Conservation (phyloP, 2,329 filamentous ascomycete species). For the Neopestalotiopsis sp. region DNA sequence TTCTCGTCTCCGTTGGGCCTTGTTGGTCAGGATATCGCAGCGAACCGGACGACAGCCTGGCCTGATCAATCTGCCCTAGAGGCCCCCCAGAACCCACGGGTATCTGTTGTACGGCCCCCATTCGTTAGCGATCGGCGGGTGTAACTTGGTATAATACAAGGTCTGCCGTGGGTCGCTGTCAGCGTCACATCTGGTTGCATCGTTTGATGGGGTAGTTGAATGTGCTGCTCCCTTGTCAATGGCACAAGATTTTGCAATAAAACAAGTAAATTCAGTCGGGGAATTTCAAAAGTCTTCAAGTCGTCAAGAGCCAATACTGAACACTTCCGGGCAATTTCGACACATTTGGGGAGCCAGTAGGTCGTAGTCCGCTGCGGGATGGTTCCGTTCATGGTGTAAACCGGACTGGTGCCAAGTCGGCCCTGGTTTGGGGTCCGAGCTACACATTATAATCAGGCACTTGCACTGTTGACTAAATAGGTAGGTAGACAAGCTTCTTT, state of each 20-base stretch:
- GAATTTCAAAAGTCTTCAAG: no score
- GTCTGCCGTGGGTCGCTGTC: neutral
- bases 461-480: neutral
- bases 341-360: neutral
- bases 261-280: no score
- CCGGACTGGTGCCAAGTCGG: neutral
- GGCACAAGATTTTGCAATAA: no score
- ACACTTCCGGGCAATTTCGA: no score
- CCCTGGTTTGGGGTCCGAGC: neutral
- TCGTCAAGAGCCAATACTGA: no score
- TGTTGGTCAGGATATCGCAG: neutral
- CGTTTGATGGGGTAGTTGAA: neutral
- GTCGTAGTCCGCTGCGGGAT: neutral
- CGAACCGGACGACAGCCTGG: neutral
- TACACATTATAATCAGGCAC: neutral
- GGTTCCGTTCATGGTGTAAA: neutral
- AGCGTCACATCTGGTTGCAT: neutral
- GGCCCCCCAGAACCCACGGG: no score
- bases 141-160: neutral
- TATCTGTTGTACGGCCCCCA: neutral
- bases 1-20: neutral
- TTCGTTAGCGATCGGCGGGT: neutral
- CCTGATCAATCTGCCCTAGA: neutral
- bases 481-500: neutral
- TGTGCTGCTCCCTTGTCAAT: no score